Percentiles rank a stretch among this genome's conserved stretches.
Evolutionary conservation across 148 eudicot genomes (phyloP).

Genomic region (Polygonum aviculare): DNA sequence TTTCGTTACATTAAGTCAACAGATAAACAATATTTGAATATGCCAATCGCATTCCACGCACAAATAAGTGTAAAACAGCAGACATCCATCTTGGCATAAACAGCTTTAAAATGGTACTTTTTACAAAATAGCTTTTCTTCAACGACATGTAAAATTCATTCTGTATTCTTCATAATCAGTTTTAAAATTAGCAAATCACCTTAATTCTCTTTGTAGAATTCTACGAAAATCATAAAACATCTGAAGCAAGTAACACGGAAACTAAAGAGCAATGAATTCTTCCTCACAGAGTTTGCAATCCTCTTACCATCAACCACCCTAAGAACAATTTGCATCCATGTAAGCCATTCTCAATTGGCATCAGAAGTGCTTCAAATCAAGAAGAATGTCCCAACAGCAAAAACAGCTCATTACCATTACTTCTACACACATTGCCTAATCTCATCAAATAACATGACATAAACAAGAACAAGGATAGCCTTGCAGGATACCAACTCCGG

Average conservation of each 20-base stretch:
- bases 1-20: background rate
- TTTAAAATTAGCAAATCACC: background rate
- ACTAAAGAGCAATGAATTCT: background rate
- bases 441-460: background rate
- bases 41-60: background rate
- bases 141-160: background rate
- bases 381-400: background rate
- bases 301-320: background rate
- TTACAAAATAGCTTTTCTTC: background rate
- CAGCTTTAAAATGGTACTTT: background rate
- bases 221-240: background rate
- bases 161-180: background rate
- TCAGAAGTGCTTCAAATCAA: background rate
- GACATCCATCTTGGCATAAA: background rate
- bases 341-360: background rate
- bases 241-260: background rate
- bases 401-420: background rate
- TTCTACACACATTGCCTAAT: background rate
- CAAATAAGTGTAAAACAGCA: background rate
- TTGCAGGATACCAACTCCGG: background rate
- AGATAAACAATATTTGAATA: background rate
- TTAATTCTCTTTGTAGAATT: background rate
- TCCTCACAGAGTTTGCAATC: background rate
- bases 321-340: background rate
- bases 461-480: background rate